phyloP scores from a whole-genome alignment of 2,329 filamentous ascomycete genomes.

The Pseudocercospora fuligena region DNA sequence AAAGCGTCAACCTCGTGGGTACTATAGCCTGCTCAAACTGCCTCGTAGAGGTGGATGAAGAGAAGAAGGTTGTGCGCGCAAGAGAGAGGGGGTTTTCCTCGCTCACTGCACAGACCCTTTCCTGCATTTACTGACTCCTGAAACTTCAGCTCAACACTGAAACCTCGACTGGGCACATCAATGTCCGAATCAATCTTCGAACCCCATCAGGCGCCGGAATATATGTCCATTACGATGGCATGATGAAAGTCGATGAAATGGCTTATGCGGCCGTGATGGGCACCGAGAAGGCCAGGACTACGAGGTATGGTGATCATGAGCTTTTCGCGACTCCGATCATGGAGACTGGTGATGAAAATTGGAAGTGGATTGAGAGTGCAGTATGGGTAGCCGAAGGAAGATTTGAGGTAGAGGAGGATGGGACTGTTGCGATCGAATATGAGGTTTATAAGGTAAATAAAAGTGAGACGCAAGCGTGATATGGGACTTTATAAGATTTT shows the following conservation, averaged over 20 bases:
- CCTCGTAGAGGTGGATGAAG: too few relatives aligned
- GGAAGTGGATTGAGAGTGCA: slow-evolving; percentile 17
- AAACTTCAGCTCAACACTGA: slow-evolving; percentile 1
- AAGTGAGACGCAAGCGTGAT: not conserved
- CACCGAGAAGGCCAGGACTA: slow-evolving; percentile 11
- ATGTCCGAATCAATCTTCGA: slow-evolving; percentile 16
- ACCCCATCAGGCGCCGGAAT: slow-evolving; percentile 8
- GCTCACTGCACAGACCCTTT: too few relatives aligned
- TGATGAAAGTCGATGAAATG: slow-evolving; percentile 15
- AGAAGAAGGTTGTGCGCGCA: too few relatives aligned
- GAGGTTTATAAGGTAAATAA: slow-evolving; percentile 6
- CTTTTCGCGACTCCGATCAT: slow-evolving; percentile 15
- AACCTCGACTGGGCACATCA: slow-evolving; percentile 11
- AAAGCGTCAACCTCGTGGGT: too few relatives aligned
- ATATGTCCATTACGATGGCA: slow-evolving; percentile 13
- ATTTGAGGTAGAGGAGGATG: slow-evolving; percentile 6
- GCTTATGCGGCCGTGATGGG: slow-evolving; percentile 2
- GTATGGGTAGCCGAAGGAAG: slow-evolving; percentile 16
- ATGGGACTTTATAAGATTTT: too few relatives aligned
- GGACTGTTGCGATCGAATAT: slow-evolving; percentile 12
- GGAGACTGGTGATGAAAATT: slow-evolving; percentile 12
- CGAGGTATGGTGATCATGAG: slow-evolving; percentile 18
- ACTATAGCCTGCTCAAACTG: too few relatives aligned
- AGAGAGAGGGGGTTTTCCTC: too few relatives aligned
- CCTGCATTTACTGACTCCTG: not conserved